Base-by-base conservation (phyloP, 1,284 basidiomycete species). In the Thecaphora thlaspeos region DNA sequence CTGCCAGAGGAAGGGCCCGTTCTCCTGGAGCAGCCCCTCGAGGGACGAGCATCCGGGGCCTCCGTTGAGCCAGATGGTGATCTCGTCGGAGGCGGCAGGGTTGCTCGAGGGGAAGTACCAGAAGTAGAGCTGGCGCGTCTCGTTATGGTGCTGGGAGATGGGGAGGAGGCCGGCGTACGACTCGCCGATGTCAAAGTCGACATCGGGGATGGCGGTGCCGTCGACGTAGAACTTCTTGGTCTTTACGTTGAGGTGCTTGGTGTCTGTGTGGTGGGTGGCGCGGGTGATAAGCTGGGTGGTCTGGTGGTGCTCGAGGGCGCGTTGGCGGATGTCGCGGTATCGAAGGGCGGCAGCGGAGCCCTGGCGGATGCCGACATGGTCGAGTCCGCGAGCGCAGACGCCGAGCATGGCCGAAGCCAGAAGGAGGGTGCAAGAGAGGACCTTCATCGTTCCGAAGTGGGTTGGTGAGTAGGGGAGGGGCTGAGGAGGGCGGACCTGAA, bases 21-120 rank as follows among this genome's bases (percentile, higher is more conserved):
- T 89, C 77, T 91, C 90, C 75, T 90, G 87, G 14, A 89, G 76
- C 30, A 88, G 78, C 7, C 89, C 90, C 72, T 89, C 86, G 1
- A 91, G 80, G 2, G 87, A 87, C 10, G 86, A 88, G 71, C 89
- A 91, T 17, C 82, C 82, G 1, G 83, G 83, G 2, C 73, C 73
- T 84, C 88, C 88, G 45, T 74, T 75, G 38, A 68, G 46, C 72
- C 70, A 76, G 87, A 79, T 87, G 85, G 50, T 88, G 84, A 89
- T 72, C 68, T 89, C 87, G 64, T 89, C 85, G 14, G 83, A 70
- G 51, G 84, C 87, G 12, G 85, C 86, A 68, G 85, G 79, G 10
- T 86, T 86, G 7, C 86, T 86, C 1, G 88, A 85, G 39, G 88
- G 88, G 80, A 89, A 89, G 79, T 89, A 87, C 89, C 88, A 90